phyloP scores from a whole-genome alignment of 2,329 filamentous ascomycete genomes.

The Cadophora sp. region DNA sequence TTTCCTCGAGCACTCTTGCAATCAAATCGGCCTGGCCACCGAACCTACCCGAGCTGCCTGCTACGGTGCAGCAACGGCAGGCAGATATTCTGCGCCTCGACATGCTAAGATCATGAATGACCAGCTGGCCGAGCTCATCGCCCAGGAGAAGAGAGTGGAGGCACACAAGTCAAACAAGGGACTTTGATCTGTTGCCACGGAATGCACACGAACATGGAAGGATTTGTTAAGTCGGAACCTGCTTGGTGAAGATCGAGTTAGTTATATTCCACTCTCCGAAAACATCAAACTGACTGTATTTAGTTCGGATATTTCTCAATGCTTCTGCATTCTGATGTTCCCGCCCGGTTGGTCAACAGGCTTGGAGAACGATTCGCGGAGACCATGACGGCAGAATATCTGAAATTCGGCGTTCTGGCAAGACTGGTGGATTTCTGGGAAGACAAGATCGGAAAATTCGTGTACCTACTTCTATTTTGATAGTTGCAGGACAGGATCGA shows the following conservation, averaged over 20 bases:
- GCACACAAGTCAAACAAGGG: slow-evolving; percentile 1
- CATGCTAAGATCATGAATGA: background rate
- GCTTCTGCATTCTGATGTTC: background rate
- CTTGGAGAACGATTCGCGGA: background rate
- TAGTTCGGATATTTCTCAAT: background rate
- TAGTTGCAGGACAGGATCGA: background rate
- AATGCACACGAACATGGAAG: background rate
- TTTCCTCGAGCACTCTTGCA: background rate
- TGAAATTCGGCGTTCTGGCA: background rate
- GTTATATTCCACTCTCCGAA: background rate
- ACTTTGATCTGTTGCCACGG: background rate
- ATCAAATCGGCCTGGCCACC: slow-evolving; percentile 1
- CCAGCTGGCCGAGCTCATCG: background rate
- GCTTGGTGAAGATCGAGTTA: background rate
- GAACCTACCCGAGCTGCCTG: background rate
- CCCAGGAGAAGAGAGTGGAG: slow-evolving; percentile 2
- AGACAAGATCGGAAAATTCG: background rate
- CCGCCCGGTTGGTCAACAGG: background rate
- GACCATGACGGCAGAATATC: background rate
- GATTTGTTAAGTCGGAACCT: background rate
- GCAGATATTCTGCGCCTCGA: slow-evolving; percentile 8
- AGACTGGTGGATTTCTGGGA: background rate
- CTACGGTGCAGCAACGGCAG: background rate
- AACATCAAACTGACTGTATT: background rate
- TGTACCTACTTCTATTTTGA: slow-evolving; percentile 1